Percentiles rank a stretch among this genome's conserved stretches.
phyloP scores from a whole-genome alignment of 441 rosid species.

The Erysimum pusillum region DNA sequence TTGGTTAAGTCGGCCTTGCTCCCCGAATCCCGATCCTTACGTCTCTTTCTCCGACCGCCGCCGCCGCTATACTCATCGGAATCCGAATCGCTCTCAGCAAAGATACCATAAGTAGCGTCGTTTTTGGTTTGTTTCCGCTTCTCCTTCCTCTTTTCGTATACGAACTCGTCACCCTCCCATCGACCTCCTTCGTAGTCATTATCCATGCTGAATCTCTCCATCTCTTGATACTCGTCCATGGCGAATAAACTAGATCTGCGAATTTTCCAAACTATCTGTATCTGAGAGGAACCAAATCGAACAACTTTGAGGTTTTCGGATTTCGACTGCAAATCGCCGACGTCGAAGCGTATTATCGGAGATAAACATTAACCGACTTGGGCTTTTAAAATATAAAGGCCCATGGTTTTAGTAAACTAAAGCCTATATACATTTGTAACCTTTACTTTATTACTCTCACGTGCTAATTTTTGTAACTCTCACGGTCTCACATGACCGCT shows the following conservation, averaged over 20 bases:
- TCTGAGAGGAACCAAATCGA: conserved; percentile 12
- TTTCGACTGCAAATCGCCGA: conserved; percentile 38
- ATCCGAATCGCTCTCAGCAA: conserved; percentile 68
- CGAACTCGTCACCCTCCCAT: conserved; percentile 73
- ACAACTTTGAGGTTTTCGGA: conserved; percentile 9
- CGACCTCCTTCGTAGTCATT: conserved; percentile 86
- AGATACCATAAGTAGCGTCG: conserved; percentile 73
- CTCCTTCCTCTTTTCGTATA: conserved; percentile 66
- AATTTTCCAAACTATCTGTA: neutral
- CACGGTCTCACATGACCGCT: conserved; percentile 12
- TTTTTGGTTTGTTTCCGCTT: conserved; percentile 75
- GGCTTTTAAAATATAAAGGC: neutral
- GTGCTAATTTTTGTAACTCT: neutral
- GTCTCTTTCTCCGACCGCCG: conserved; percentile 61
- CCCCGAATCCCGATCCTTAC: conserved; percentile 58
- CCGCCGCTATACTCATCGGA: conserved; percentile 55
- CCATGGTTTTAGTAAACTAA: neutral
- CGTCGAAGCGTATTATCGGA: conserved; percentile 25
- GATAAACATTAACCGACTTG: neutral
- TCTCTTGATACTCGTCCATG: conserved; percentile 87
- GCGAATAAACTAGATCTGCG: conserved; percentile 16
- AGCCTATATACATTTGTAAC: conserved; percentile 18
- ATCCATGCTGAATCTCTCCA: conserved; percentile 85
- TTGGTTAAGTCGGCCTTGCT: conserved; percentile 66
- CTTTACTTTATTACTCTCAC: neutral